phyloP scores from a whole-genome alignment of 1,139 yeast species.

The Yamadazyma epiphylla region DNA sequence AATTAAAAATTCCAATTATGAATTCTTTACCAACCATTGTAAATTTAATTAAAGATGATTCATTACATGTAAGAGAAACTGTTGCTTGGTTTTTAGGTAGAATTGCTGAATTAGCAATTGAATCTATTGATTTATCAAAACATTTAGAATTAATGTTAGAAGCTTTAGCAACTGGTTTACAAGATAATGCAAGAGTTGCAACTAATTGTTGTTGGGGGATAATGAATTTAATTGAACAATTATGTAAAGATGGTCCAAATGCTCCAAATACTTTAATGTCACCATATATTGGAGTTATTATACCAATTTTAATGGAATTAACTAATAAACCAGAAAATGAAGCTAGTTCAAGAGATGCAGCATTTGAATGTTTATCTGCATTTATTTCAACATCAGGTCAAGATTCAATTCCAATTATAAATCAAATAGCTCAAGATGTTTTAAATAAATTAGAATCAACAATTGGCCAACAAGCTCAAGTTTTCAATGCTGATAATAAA shows the following conservation, averaged over 20 bases:
- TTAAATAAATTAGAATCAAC: slow-evolving; percentile 62
- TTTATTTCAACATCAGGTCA: slow-evolving; percentile 73
- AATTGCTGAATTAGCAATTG: slow-evolving; percentile 83
- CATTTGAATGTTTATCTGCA: slow-evolving; percentile 87
- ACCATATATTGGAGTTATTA: slow-evolving; percentile 62
- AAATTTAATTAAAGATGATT: slow-evolving; percentile 64
- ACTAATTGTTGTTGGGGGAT: slow-evolving; percentile 98
- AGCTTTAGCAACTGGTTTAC: slow-evolving; percentile 73
- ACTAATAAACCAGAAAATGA: slow-evolving; percentile 78
- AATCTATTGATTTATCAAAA: slow-evolving; percentile 62
- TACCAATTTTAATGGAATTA: slow-evolving; percentile 67
- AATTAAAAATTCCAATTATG: slow-evolving; percentile 61
- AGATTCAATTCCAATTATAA: slow-evolving; percentile 66
- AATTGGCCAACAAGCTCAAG: slow-evolving; percentile 36
- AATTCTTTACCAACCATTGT: slow-evolving; percentile 84
- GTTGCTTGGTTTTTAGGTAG: slow-evolving; percentile 99
- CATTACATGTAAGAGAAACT: slow-evolving; percentile 88
- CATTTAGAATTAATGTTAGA: slow-evolving; percentile 68
- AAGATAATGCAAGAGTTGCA: slow-evolving; percentile 87
- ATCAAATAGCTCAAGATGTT: slow-evolving; percentile 70
- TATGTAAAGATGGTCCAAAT: slow-evolving; percentile 56
- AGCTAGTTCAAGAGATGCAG: slow-evolving; percentile 86
- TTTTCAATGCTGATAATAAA: slow-evolving; percentile 62
- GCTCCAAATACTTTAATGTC: slow-evolving; percentile 64
- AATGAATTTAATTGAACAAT: slow-evolving; percentile 85